These are phyloP conservation scores for Cubamyces sp. DNA, from an alignment of 768 basidiomycete genomes.

Conservation along the genomic window DNA sequence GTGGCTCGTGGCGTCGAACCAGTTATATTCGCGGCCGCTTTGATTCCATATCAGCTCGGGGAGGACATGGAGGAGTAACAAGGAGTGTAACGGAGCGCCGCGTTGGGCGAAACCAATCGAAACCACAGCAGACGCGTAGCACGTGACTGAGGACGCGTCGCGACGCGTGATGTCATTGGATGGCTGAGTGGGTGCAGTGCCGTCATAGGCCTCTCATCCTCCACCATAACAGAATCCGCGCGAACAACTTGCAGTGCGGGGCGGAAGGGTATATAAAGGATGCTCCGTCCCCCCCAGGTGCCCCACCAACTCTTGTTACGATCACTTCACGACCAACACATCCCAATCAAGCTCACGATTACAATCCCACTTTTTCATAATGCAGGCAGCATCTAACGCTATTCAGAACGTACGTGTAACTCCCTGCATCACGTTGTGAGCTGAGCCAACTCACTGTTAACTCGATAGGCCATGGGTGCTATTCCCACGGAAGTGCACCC, in stretches of 20 bases:
- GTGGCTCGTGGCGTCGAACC: too few relatives aligned
- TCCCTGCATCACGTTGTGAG: too few relatives aligned
- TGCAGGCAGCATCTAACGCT: constrained; percentile 38
- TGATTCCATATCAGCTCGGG: too few relatives aligned
- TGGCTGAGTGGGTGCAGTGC: neutral
- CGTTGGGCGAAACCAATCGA: too few relatives aligned
- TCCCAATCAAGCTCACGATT: neutral
- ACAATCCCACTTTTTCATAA: constrained; percentile 16
- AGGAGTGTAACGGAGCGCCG: too few relatives aligned
- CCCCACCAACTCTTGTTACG: constrained; percentile 5
- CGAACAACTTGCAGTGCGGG: neutral
- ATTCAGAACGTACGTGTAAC: constrained; percentile 32
- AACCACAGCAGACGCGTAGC: neutral
- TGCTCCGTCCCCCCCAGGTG: neutral
- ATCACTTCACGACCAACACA: neutral
- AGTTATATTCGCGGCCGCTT: too few relatives aligned
- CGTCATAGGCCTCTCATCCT: constrained; percentile 25
- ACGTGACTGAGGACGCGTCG: constrained; percentile 19
- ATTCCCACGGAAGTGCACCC: constrained; percentile 46
- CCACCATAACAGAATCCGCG: neutral
- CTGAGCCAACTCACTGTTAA: neutral
- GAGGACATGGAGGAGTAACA: too few relatives aligned
- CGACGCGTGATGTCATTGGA: constrained; percentile 28
- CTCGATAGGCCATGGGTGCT: constrained; percentile 39
- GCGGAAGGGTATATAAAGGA: constrained; percentile 9